Conservation (phyloP, 768 basidiomycete genomes). For the Pulveroboletus sp. region DNA sequence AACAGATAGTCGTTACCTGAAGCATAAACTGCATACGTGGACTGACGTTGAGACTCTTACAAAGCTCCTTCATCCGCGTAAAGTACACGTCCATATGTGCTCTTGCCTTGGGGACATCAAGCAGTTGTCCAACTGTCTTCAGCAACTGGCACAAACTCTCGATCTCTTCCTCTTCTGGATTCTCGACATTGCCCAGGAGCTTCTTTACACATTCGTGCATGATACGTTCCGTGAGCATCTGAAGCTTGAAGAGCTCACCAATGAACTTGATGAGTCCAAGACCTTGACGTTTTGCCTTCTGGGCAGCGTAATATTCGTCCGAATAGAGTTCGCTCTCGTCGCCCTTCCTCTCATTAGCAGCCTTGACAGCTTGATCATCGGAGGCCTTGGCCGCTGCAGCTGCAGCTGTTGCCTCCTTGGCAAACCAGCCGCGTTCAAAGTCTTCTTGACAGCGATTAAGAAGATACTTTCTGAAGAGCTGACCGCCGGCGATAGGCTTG, state of each 20-base stretch:
- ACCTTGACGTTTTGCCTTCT: slow-evolving; percentile 96
- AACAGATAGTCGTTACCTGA: slow-evolving; percentile 52
- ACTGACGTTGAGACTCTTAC: slow-evolving; percentile 67
- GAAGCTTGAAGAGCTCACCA: slow-evolving; percentile 97
- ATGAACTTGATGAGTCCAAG: slow-evolving; percentile 98
- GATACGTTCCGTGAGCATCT: slow-evolving; percentile 96
- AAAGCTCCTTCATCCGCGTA: slow-evolving; percentile 79
- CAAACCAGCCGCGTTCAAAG: slow-evolving; percentile 93
- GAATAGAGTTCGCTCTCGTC: slow-evolving; percentile 77
- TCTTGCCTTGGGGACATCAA: slow-evolving; percentile 78
- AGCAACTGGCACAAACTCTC: slow-evolving; percentile 93
- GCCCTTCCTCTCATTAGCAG: slow-evolving; percentile 54
- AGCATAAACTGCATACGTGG: slow-evolving; percentile 95
- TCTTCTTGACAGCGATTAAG: slow-evolving; percentile 96
- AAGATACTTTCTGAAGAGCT: slow-evolving; percentile 94
- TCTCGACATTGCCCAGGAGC: slow-evolving; percentile 86
- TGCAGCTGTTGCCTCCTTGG: slow-evolving; percentile 79
- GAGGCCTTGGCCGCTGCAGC: slow-evolving; percentile 81
- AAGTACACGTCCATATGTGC: slow-evolving; percentile 94
- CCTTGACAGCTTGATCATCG: slow-evolving; percentile 79
- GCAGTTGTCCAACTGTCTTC: slow-evolving; percentile 76
- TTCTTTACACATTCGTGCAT: slow-evolving; percentile 99
- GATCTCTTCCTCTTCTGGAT: slow-evolving; percentile 97
- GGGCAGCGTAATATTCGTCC: slow-evolving; percentile 92
- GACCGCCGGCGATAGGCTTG: slow-evolving; percentile 87